Base-by-base conservation (phyloP, 495 filamentous ascomycete genomes). In the Annulohypoxylon stygium region DNA sequence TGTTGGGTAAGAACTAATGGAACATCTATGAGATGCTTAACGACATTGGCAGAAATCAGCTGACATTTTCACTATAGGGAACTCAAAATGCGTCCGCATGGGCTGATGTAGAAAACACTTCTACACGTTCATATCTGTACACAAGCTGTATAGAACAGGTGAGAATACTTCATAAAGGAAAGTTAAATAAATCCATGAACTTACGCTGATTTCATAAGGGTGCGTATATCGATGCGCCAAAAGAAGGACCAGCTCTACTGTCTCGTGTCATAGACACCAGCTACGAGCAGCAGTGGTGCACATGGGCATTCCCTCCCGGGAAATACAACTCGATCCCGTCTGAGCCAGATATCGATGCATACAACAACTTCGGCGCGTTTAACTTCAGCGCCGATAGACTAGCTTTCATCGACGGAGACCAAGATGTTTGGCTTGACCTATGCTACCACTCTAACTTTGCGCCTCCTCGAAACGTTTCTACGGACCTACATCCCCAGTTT, bases 251-350 rank as follows among this genome's bases (percentile, higher is more conserved):
- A 3, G 75, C 79, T 23, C 65, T 87, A 1, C 73, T 87, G 14
- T 84, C 82, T 16, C 74, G 81, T 5, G 81, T 83, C 0, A 55
- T 87, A 6, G 79, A 85, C 58, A 81, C 80, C 7, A 76, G 79
- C 37, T 87, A 87, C 67, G 85, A 85, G 69, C 84, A 85, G 71
- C 81, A 86, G 69, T 87, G 85, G 85, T 87, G 85, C 63, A 78
- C 65, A 36, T 87, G 85, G 85, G 82, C 83, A 7, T 86, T 86
- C 64, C 78, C 83, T 3, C 33, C 73, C 2, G 85, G 85, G 7
- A 53, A 75, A n/a, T 79, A 80, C 73, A 85, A 83, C 69, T 43
- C 71, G 26, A 81, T 87, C 30, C 83, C 85, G 2, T 16, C 76
- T 18, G 80, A 71, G 0, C 84, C 85, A 1, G 73, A 86, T 67